phyloP scores from a whole-genome alignment of 192 early-diverging fungal species.

The Linderina pennispora region DNA sequence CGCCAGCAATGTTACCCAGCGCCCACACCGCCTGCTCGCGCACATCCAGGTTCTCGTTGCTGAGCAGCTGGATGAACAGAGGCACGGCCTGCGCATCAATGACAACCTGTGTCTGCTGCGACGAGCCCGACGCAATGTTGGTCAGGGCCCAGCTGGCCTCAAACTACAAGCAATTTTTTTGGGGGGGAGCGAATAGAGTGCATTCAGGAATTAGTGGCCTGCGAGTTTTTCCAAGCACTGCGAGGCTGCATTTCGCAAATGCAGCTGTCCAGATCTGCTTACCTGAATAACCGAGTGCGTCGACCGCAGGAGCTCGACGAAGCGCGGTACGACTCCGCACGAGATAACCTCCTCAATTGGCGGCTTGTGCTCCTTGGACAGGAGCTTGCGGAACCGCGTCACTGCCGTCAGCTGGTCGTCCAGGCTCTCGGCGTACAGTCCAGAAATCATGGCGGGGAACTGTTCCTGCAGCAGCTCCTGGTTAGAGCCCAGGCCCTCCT shows the following conservation, averaged over 20 bases:
- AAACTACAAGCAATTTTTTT: constrained; percentile 84
- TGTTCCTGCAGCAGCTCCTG: constrained; percentile 70
- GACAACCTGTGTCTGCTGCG: constrained; percentile 88
- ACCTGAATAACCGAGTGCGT: constrained; percentile 77
- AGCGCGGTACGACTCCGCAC: constrained; percentile 87
- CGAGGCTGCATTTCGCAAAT: no score
- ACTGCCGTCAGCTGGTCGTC: constrained; percentile 79
- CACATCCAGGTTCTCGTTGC: constrained; percentile 78
- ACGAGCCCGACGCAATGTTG: constrained; percentile 97
- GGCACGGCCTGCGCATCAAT: constrained; percentile 91
- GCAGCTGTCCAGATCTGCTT: no score
- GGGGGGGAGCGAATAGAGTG: no score
- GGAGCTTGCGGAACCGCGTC: constrained; percentile 87
- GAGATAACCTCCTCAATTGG: constrained; percentile 95
- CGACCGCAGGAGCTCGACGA: constrained; percentile 91
- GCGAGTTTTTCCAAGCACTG: no score
- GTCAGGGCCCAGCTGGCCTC: constrained; percentile 99
- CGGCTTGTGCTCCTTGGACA: constrained; percentile 91
- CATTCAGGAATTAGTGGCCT: no score
- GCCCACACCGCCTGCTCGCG: constrained; percentile 99
- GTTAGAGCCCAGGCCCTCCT: constrained; percentile 55
- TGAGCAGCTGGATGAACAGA: constrained; percentile 83
- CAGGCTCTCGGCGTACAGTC: constrained; percentile 69
- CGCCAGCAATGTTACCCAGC: constrained; percentile 98
- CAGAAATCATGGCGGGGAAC: constrained; percentile 72